phyloP scores from a whole-genome alignment of 1,139 yeast genomes.

The Hyphopichia buzzinii region DNA sequence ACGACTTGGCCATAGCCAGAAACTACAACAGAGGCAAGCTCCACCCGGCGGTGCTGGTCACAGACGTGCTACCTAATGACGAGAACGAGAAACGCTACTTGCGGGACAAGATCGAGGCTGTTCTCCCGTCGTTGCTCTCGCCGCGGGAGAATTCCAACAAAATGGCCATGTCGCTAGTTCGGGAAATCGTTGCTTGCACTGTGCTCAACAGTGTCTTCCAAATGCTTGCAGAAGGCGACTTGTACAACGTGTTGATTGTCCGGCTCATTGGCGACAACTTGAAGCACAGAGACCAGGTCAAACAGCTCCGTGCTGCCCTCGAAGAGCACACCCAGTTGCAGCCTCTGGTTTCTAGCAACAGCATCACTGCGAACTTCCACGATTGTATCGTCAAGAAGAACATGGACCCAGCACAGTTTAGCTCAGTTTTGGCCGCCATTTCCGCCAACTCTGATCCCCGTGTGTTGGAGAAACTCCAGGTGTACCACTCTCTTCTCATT shows the following conservation, averaged over 20 bases:
- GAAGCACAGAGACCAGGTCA: slow-evolving; percentile 74
- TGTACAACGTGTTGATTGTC: slow-evolving; percentile 66
- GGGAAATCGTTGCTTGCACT: slow-evolving; percentile 62
- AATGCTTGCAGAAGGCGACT: slow-evolving; percentile 71
- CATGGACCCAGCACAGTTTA: slow-evolving; percentile 38
- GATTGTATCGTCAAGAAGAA: slow-evolving; percentile 15
- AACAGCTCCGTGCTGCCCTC: slow-evolving; percentile 66
- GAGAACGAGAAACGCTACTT: slow-evolving; percentile 54
- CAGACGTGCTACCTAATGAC: slow-evolving; percentile 37
- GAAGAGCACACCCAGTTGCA: slow-evolving; percentile 53
- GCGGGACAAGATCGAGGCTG: slow-evolving; percentile 34
- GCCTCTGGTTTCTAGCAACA: slow-evolving; percentile 7
- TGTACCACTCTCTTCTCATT: slow-evolving; percentile 18
- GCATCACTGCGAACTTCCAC: slow-evolving; percentile 3
- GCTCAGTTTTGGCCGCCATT: slow-evolving; percentile 35
- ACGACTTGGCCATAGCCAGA: slow-evolving; percentile 57
- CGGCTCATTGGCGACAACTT: slow-evolving; percentile 62
- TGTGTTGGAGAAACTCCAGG: slow-evolving; percentile 22
- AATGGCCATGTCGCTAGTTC: slow-evolving; percentile 48
- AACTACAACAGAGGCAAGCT: slow-evolving; percentile 57
- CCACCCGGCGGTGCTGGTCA: slow-evolving; percentile 58
- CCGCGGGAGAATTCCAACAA: slow-evolving; percentile 48
- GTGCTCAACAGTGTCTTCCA: slow-evolving; percentile 47
- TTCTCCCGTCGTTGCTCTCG: slow-evolving; percentile 54
- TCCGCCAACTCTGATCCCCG: slow-evolving; percentile 14